A percentile compares a stretch with the other conserved stretches of the same genome.
These are phyloP conservation scores for Phaeosphaeria sp. DNA, from an alignment of 2,329 filamentous ascomycete genomes.

Conservation along the genomic window DNA sequence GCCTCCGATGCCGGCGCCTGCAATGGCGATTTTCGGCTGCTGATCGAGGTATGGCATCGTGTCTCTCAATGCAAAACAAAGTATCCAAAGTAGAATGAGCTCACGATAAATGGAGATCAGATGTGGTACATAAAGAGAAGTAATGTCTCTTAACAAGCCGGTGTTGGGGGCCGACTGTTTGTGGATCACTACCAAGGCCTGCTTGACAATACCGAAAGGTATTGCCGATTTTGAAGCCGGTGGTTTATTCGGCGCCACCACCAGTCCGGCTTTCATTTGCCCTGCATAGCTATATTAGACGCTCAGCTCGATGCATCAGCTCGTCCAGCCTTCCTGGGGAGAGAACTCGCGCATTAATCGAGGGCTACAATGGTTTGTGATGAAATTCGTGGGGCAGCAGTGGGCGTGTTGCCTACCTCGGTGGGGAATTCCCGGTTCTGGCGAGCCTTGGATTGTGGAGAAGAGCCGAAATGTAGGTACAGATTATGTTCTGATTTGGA, in stretches of 20 bases:
- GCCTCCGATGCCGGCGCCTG: constrained; percentile 73
- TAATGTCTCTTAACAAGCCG: background rate
- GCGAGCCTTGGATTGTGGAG: background rate
- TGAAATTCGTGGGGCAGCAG: background rate
- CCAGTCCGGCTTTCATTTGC: background rate
- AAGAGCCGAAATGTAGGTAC: background rate
- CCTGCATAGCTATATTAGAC: background rate
- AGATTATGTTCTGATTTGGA: background rate
- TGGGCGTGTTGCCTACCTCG: background rate
- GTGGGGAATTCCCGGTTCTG: background rate
- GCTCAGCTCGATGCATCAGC: background rate
- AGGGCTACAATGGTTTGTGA: background rate
- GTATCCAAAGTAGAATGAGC: too few relatives aligned
- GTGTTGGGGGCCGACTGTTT: background rate
- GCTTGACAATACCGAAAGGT: background rate
- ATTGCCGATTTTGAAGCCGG: constrained; percentile 4
- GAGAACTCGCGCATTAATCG: background rate
- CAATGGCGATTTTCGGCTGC: constrained; percentile 36
- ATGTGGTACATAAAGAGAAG: background rate
- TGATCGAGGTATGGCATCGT: constrained; percentile 26
- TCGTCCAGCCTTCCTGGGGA: background rate
- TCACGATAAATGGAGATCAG: too few relatives aligned
- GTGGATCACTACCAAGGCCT: background rate
- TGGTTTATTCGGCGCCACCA: background rate
- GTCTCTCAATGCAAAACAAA: too few relatives aligned